Percentiles rank a stretch among this genome's conserved stretches.
Evolutionary conservation across 257 asterid species (phyloP).

Genomic region (Fraxinus excelsior): DNA sequence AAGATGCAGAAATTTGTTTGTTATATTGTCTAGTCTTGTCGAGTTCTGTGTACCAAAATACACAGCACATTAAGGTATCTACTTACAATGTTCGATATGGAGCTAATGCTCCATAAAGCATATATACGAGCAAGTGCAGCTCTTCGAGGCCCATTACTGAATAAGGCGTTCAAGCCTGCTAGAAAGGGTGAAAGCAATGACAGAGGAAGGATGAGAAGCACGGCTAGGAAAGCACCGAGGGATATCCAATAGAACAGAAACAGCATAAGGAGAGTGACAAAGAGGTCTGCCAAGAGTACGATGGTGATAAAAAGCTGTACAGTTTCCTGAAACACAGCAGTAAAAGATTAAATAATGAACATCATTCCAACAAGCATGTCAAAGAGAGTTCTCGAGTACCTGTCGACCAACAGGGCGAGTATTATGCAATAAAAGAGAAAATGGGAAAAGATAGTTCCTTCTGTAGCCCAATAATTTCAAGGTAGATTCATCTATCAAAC

Average conservation of each 20-base stretch:
- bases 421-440: constrained; percentile 78
- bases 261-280: constrained; percentile 76
- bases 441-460: constrained; percentile 73
- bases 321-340: constrained; percentile 75
- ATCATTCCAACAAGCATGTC: constrained; percentile 21
- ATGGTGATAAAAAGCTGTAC: constrained; percentile 77
- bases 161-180: constrained; percentile 93
- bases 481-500: constrained; percentile 71
- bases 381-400: constrained; percentile 48
- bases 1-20: neutral
- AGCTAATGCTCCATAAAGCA: constrained; percentile 90
- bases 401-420: constrained; percentile 92
- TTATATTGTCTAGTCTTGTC: neutral
- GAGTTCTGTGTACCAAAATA: neutral
- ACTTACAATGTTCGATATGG: constrained; percentile 82
- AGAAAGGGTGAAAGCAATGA: constrained; percentile 94
- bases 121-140: constrained; percentile 89
- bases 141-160: constrained; percentile 86
- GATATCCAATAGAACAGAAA: constrained; percentile 89
- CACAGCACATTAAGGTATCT: neutral
- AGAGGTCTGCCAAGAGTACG: constrained; percentile 88
- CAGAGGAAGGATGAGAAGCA: constrained; percentile 88
- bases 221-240: constrained; percentile 85
- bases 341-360: constrained; percentile 33
- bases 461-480: constrained; percentile 65